Conservation (phyloP, 345 rosid genomes). For the Lumnitzera racemosa region DNA sequence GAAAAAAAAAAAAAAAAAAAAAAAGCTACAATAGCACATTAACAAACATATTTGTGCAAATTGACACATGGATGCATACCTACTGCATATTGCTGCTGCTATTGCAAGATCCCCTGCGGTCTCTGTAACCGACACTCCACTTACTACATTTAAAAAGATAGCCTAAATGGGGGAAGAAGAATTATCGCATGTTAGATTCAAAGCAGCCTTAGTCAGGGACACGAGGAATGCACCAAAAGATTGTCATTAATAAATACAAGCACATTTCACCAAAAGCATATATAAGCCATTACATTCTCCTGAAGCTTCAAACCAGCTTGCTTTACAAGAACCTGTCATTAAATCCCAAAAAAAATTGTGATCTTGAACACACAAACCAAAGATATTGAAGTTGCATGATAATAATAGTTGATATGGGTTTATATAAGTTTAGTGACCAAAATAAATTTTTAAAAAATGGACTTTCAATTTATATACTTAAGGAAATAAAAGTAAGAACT, state of each 20-base stretch:
- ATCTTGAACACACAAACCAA: no score
- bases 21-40: not conserved
- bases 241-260: no score
- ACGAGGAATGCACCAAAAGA: no score
- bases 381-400: no score
- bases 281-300: conserved; percentile 44
- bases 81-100: conserved; percentile 96
- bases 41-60: not conserved
- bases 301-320: conserved; percentile 92
- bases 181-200: not conserved
- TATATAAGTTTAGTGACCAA: no score
- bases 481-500: accelerated
- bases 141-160: conserved; percentile 70
- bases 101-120: conserved; percentile 93
- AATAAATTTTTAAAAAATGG: no score
- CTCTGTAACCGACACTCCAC: conserved; percentile 71
- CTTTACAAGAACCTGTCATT: conserved; percentile 72
- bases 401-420: no score
- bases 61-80: conserved; percentile 24
- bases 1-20: no score
- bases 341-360: not conserved
- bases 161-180: conserved; percentile 30
- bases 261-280: no score
- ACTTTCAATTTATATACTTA: not conserved
- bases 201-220: not conserved